Percentiles rank a stretch among this genome's conserved stretches.
Evolutionary conservation across 192 early-diverging fungal genomes (phyloP).

Genomic region (Backusella tuberculispora): DNA sequence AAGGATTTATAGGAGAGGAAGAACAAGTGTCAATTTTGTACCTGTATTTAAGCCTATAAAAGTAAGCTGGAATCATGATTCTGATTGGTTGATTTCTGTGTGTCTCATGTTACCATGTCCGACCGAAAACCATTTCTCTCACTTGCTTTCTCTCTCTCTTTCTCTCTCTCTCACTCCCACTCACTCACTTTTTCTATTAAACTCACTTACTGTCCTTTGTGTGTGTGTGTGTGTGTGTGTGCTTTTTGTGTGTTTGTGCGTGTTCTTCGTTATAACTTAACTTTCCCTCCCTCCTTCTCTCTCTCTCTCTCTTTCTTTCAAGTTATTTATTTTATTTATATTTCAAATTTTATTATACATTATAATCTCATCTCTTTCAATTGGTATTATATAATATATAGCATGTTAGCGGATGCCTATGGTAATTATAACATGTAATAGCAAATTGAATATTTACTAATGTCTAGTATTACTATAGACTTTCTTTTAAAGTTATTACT

Average conservation of each 20-base stretch:
- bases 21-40: too few species aligned
- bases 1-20: too few species aligned
- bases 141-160: background rate
- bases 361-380: background rate
- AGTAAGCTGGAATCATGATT: background rate
- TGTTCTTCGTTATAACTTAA: background rate
- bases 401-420: conserved; percentile 44
- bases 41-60: background rate
- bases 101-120: conserved; percentile 7
- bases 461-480: conserved; percentile 29
- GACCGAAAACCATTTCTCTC: background rate
- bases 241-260: too few species aligned
- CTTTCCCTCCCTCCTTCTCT: background rate
- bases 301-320: background rate
- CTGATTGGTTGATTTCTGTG: conserved; percentile 4
- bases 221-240: too few species aligned
- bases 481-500: conserved; percentile 62
- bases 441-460: background rate
- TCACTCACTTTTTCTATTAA: background rate
- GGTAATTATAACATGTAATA: conserved; percentile 19
- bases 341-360: background rate
- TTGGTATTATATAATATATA: background rate
- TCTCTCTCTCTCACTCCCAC: background rate
- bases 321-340: background rate
- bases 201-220: too few species aligned